A percentile compares a stretch with the other conserved stretches of the same genome.
These are phyloP conservation scores for Sugiyamaella chiloensis DNA, from an alignment of 805 yeast genomes.

Conservation along the genomic window DNA sequence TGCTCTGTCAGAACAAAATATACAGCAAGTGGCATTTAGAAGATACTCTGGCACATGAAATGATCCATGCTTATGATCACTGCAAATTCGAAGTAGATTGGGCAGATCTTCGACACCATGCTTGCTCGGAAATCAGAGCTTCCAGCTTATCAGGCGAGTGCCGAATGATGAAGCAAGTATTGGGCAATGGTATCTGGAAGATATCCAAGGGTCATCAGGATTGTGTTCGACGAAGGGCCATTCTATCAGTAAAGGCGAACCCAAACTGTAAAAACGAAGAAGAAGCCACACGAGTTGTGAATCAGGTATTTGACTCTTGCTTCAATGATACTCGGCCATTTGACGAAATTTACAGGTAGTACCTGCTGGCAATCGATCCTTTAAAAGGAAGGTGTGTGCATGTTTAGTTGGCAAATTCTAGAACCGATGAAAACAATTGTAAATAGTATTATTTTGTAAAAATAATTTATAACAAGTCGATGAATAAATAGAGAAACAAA, in stretches of 20 bases:
- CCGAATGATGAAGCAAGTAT: conserved; percentile 80
- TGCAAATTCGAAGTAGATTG: conserved; percentile 85
- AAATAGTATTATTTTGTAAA: not conserved
- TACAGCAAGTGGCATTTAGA: conserved; percentile 75
- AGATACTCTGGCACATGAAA: conserved; percentile 88
- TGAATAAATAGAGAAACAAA: too few relatives aligned
- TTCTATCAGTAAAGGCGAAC: conserved; percentile 77
- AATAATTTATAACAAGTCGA: not conserved
- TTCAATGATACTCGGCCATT: conserved; percentile 95
- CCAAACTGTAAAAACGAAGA: conserved; percentile 72
- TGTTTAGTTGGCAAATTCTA: too few relatives aligned
- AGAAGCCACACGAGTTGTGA: conserved; percentile 75
- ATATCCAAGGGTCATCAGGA: conserved; percentile 82
- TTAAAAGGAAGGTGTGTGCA: not conserved
- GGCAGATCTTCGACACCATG: conserved; percentile 83
- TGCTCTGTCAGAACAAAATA: conserved; percentile 81
- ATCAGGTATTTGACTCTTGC: conserved; percentile 89
- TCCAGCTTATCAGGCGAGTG: conserved; percentile 93
- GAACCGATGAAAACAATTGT: too few relatives aligned
- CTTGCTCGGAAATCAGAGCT: conserved; percentile 95
- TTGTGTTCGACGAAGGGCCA: conserved; percentile 87
- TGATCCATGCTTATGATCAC: conserved; percentile 91
- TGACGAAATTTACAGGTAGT: conserved; percentile 80
- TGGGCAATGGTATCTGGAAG: conserved; percentile 48
- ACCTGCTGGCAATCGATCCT: too few relatives aligned